These are phyloP conservation scores for Zychaea mexicana DNA, from an alignment of 371 early-diverging fungal genomes.

Conservation along the genomic window DNA sequence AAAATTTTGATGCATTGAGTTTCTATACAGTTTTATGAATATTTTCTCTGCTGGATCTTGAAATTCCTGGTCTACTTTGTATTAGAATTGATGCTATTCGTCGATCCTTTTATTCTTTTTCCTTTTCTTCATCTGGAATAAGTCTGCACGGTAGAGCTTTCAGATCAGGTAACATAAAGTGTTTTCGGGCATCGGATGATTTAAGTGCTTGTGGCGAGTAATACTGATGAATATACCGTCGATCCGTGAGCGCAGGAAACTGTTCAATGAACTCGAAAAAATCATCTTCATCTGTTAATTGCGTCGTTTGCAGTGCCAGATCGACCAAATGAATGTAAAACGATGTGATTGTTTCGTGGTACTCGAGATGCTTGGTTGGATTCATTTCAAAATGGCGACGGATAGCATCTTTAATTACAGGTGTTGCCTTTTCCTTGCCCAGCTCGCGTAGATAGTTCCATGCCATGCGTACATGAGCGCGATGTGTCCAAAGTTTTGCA, in stretches of 20 bases:
- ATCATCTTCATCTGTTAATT: constrained; percentile 38
- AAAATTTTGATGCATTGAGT: too few species aligned
- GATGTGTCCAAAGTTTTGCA: constrained; percentile 59
- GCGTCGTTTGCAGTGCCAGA: constrained; percentile 37
- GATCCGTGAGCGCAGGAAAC: constrained; percentile 48
- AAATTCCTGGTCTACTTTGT: too few species aligned
- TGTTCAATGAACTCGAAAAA: constrained; percentile 56
- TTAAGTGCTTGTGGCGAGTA: constrained; percentile 48
- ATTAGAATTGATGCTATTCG: too few species aligned
- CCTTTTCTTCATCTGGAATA: background rate
- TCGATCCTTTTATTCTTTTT: background rate
- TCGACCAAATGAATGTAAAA: constrained; percentile 55
- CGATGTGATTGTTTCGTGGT: constrained; percentile 62
- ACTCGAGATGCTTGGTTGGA: constrained; percentile 31
- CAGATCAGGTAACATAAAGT: constrained; percentile 48
- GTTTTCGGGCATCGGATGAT: constrained; percentile 37
- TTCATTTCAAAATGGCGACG: constrained; percentile 47
- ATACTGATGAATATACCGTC: constrained; percentile 42
- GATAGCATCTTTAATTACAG: constrained; percentile 49
- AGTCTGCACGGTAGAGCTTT: constrained; percentile 35
- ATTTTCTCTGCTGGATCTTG: too few species aligned
- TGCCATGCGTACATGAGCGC: constrained; percentile 65
- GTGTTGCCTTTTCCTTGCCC: constrained; percentile 37
- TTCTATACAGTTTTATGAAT: too few species aligned
- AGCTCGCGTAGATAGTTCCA: constrained; percentile 62